Conservation (phyloP, 305 asterid species). For the Plantago coronopus region DNA sequence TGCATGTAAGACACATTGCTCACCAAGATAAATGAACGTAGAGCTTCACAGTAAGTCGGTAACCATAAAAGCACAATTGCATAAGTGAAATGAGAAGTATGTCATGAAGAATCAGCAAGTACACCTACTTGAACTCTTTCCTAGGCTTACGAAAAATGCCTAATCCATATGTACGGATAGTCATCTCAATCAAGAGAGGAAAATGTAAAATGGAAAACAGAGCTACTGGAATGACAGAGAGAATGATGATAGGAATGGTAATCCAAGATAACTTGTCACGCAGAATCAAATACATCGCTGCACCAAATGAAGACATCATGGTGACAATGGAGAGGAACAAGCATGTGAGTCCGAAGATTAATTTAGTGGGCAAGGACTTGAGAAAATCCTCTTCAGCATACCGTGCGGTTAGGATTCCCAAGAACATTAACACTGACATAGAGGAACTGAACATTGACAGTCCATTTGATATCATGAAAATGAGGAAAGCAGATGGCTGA, state of each 20-base stretch:
- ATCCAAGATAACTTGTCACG: slow-evolving; percentile 29
- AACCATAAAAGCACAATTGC: too few relatives aligned
- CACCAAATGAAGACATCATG: slow-evolving; percentile 42
- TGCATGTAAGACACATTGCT: too few relatives aligned
- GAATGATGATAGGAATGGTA: slow-evolving; percentile 26
- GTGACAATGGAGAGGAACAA: slow-evolving; percentile 45
- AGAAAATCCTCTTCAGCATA: slow-evolving; percentile 41
- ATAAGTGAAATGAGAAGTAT: too few relatives aligned
- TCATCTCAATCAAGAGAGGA: slow-evolving; percentile 40
- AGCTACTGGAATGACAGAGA: slow-evolving; percentile 30
- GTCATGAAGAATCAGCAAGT: too few relatives aligned
- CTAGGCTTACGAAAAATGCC: slow-evolving; percentile 29
- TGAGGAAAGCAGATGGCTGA: slow-evolving; percentile 4
- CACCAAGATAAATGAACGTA: too few relatives aligned
- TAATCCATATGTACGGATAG: slow-evolving; percentile 25
- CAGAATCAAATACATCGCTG: slow-evolving; percentile 26
- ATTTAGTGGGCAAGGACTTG: slow-evolving; percentile 35
- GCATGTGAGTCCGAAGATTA: slow-evolving; percentile 33
- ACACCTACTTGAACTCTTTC: neutral
- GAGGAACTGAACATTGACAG: slow-evolving; percentile 38
- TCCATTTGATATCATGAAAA: slow-evolving; percentile 32
- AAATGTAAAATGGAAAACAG: slow-evolving; percentile 30
- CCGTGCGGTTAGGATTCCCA: slow-evolving; percentile 40
- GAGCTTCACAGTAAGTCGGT: too few relatives aligned
- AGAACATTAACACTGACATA: slow-evolving; percentile 34